Percentiles rank a stretch among this genome's conserved stretches.
These are phyloP conservation scores for Magnusiomyces suaveolens DNA, from an alignment of 1,139 yeast genomes.

Conservation along the genomic window DNA sequence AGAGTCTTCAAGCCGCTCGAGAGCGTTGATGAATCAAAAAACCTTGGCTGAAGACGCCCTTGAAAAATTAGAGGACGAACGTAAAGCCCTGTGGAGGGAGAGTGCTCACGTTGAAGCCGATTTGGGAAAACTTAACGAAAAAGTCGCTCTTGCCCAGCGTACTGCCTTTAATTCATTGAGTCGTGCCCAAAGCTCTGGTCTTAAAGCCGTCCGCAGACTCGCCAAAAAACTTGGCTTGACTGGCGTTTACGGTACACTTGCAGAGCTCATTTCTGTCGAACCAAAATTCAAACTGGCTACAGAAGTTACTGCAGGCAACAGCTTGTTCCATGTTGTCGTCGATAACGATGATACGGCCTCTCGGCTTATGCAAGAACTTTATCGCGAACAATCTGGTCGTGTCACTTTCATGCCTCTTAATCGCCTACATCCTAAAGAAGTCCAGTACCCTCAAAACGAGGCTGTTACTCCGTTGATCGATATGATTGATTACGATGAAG, in stretches of 20 bases:
- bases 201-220: slow-evolving; percentile 55
- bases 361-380: slow-evolving; percentile 63
- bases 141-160: slow-evolving; percentile 49
- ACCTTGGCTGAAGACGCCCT: slow-evolving; percentile 16
- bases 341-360: slow-evolving; percentile 83
- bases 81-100: slow-evolving; percentile 72
- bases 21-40: slow-evolving; percentile 11
- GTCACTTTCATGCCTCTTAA: slow-evolving; percentile 87
- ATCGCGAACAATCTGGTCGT: slow-evolving; percentile 65
- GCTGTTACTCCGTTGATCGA: slow-evolving; percentile 60
- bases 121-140: slow-evolving; percentile 46
- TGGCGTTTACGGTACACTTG: slow-evolving; percentile 74
- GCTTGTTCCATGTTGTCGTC: slow-evolving; percentile 81
- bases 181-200: slow-evolving; percentile 57
- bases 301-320: slow-evolving; percentile 81
- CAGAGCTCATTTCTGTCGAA: slow-evolving; percentile 70
- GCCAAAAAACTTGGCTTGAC: slow-evolving; percentile 41
- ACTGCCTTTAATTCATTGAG: slow-evolving; percentile 47
- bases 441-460: slow-evolving; percentile 45
- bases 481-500: slow-evolving; percentile 52
- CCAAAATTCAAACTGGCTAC: slow-evolving; percentile 79
- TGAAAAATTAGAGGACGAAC: slow-evolving; percentile 45
- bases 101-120: slow-evolving; percentile 56
- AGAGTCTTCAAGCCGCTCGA: not conserved
- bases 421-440: slow-evolving; percentile 41